Evolutionary conservation across 805 yeast genomes (phyloP).

Genomic region (Yarrowia sp.): DNA sequence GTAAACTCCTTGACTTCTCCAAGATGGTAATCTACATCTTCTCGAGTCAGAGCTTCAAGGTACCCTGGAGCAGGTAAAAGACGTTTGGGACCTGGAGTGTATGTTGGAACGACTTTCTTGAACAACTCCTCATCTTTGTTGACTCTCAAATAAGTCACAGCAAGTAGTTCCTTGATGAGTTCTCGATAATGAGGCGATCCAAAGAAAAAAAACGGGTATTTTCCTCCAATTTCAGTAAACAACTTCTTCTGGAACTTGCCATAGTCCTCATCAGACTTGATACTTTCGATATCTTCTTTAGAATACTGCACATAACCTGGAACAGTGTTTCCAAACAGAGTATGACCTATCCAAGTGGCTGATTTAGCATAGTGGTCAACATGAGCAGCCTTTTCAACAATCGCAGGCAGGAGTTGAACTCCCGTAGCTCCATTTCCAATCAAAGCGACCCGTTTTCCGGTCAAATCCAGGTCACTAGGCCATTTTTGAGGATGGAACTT

Average conservation of each 20-base stretch:
- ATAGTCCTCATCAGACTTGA: slow-evolving; percentile 28
- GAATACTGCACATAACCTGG: slow-evolving; percentile 30
- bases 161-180: slow-evolving; percentile 28
- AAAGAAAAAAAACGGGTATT: slow-evolving; percentile 19
- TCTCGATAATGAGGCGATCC: slow-evolving; percentile 21
- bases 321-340: slow-evolving; percentile 31
- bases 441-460: slow-evolving; percentile 37
- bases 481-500: slow-evolving; percentile 39
- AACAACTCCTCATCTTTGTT: slow-evolving; percentile 27
- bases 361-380: slow-evolving; percentile 33
- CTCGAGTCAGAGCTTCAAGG: slow-evolving; percentile 28
- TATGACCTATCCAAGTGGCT: slow-evolving; percentile 31
- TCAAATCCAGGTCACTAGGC: slow-evolving; percentile 35
- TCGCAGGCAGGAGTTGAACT: slow-evolving; percentile 37
- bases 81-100: slow-evolving; percentile 29
- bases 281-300: slow-evolving; percentile 27
- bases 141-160: slow-evolving; percentile 25
- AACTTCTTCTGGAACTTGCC: slow-evolving; percentile 32
- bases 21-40: slow-evolving; percentile 28
- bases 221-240: slow-evolving; percentile 28
- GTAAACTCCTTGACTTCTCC: slow-evolving; percentile 29
- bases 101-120: slow-evolving; percentile 29
- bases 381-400: slow-evolving; percentile 32
- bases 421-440: slow-evolving; percentile 43
- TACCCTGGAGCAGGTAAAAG: slow-evolving; percentile 30